Conservation (phyloP, 2,329 filamentous ascomycete genomes). For the Pseudopithomyces chartarum region DNA sequence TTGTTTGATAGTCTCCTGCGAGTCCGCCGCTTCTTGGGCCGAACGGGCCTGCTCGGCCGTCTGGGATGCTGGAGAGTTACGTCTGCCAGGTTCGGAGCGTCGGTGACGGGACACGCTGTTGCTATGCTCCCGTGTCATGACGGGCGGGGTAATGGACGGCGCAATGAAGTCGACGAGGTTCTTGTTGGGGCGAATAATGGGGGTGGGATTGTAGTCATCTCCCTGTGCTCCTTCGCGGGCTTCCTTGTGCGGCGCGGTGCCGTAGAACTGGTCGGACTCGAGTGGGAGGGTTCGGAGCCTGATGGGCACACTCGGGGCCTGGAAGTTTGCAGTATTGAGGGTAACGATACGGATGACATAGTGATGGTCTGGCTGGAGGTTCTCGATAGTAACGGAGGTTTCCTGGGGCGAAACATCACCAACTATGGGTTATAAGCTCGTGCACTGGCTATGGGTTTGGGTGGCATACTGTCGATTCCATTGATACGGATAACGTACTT, state of each 20-base stretch:
- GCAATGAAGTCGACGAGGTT: conserved; percentile 64
- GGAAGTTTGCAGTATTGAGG: conserved; percentile 89
- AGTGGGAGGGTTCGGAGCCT: conserved; percentile 72
- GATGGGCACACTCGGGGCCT: conserved; percentile 83
- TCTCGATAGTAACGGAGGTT: conserved; percentile 88
- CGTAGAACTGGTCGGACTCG: conserved; percentile 51
- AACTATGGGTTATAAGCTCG: conserved; percentile 57
- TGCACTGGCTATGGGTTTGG: not conserved
- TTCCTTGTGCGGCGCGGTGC: conserved; percentile 58
- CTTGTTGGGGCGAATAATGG: conserved; percentile 59
- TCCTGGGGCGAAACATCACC: conserved; percentile 83
- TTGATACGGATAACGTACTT: conserved; percentile 95
- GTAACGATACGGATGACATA: conserved; percentile 95
- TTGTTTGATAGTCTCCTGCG: conserved; percentile 63
- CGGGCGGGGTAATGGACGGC: conserved; percentile 64
- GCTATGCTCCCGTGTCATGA: conserved; percentile 70
- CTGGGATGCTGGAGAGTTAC: conserved; percentile 73
- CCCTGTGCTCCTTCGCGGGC: conserved; percentile 36
- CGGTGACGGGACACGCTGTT: conserved; percentile 59
- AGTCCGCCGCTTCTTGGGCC: conserved; percentile 46
- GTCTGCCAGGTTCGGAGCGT: conserved; percentile 73
- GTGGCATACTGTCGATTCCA: conserved; percentile 76
- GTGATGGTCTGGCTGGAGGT: conserved; percentile 82
- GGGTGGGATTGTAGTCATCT: conserved; percentile 56
- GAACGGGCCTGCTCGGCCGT: conserved; percentile 36